Evolutionary conservation across 257 asterid genomes (phyloP), one percentile per base, ranked within the genome.

Genomic region (Verbascum thapsus): DNA sequence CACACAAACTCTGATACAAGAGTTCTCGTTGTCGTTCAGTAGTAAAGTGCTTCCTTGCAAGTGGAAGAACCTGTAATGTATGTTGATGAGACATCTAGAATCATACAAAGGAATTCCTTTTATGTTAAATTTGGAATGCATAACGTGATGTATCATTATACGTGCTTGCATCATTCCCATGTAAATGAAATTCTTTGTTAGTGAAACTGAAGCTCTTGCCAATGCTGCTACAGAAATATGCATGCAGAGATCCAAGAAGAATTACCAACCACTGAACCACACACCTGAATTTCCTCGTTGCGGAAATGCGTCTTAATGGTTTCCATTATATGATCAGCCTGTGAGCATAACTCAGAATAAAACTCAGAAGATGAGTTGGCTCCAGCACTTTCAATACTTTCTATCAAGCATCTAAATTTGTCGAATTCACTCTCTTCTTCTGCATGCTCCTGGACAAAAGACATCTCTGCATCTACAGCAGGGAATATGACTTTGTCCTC

Each of bases 401-500:
- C 98, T 72, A 92, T 85, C 78, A 92, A 78, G 74, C 78, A 83
- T 74, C 97, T 81, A 73, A 92, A 87, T 71, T 85, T 91, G 72
- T 81, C 90, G 56, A 91, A 91, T 77, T 89, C 95, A 61, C 81
- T 87, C 85, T 89, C 98, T 81, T 89, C 98, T 78, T 81, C 97
- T 16, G 95, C 90, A 63, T 92, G 98, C 85, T 92, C 98, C 80
- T 89, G 90, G 42, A 79, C 94, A 79, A 92, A 92, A 56, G 95
- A 92, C 68, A 89, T 75, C 76, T 87, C 95, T 54, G 80, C 84
- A 79, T 87, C 97, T 53, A 87, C 90, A 22, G 96, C 96, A 64
- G 97, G 97, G 82, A 89, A 92, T 80, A 89, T 85, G 72, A 92
- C 90, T 78, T 87, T 80, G 80, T 92, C 98, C 94, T 92, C 98